These are phyloP conservation scores for Anethum foeniculum DNA, from an alignment of 140 eudicot species.

Conservation along the genomic window DNA sequence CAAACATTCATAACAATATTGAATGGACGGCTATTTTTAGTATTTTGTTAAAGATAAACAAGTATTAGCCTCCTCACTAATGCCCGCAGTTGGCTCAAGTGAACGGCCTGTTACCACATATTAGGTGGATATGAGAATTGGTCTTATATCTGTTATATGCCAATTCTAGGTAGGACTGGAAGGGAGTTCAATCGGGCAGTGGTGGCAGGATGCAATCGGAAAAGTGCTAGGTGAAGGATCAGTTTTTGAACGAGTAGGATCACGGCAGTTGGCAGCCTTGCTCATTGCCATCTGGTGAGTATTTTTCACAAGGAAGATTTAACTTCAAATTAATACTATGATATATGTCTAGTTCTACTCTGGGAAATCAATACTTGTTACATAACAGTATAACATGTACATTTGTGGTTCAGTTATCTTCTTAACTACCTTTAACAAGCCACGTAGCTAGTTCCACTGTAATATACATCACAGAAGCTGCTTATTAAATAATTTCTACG, in stretches of 20 bases:
- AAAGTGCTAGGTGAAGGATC: slow-evolving; percentile 80
- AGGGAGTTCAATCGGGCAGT: slow-evolving; percentile 93
- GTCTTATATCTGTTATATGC: slow-evolving; percentile 11
- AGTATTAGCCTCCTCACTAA: not conserved
- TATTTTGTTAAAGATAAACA: not conserved
- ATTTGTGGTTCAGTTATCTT: too few species aligned
- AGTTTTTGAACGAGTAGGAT: slow-evolving; percentile 84
- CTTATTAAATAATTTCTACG: not conserved
- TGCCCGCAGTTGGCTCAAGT: not conserved
- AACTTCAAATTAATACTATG: not conserved
- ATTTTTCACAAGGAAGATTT: not conserved
- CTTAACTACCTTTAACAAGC: not conserved
- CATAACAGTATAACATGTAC: too few species aligned
- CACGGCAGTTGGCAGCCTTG: slow-evolving; percentile 86
- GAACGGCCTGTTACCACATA: not conserved
- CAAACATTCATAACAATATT: too few species aligned
- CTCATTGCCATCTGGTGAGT: slow-evolving; percentile 87
- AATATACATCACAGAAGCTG: slow-evolving; percentile 2
- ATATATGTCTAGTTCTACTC: too few species aligned
- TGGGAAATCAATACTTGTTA: too few species aligned
- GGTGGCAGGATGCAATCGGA: slow-evolving; percentile 98
- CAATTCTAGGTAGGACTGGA: slow-evolving; percentile 87
- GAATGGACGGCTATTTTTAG: too few species aligned
- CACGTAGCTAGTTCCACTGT: not conserved
- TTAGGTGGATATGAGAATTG: not conserved